Evolutionary conservation across 768 basidiomycete species (phyloP), one percentile per base, ranked within the genome.

Genomic region (Cystobasidium ongulense): DNA sequence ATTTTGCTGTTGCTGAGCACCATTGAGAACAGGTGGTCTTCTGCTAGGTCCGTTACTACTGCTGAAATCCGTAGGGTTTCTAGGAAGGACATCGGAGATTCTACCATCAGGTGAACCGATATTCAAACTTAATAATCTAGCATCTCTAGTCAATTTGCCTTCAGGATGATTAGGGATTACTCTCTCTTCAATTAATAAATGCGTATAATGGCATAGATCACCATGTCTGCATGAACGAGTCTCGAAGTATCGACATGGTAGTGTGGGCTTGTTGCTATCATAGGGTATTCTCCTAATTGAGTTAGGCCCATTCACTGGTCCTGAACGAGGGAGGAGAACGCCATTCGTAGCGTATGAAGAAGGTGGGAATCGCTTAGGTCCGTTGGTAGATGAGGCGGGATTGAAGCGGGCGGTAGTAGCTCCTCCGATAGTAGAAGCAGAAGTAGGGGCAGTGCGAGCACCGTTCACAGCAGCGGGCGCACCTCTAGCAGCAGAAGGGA

Each of bases 111-210:
- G 50, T 10, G 29, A 46, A 23, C 50, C 68, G 18, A 71, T 71
- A 54, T 59, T 54, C 35, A 71, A 54, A 2, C 54, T 23, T 36
- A 71, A 52, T 10, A 61, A 15, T 29, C 54, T 54, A n/a, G 68
- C 68, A 59, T 71, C 68, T 21, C 68, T 36, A 21, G 68, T 71
- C 33, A 59, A 53, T 31, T 36, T 54, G 2, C 65, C 65, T 15
- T 67, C 63, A 15, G 65, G 27, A 23, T 13, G 8, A n/a, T 33
- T 35, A n/a, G 68, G 52, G 18, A 71, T 36, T 10, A 52, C 50
- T 35, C 52, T 5, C n/a, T 54, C 53, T 23, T 54, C 33, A 23
- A 35, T 21, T 4, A 71, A 27, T 36, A 33, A 54, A 43, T 71
- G 68, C 1, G 33, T 36, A 59, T 29, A 57, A 31, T 29, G 21